Base-by-base conservation (phyloP, 345 rosid genomes). In the Crucihimalaya himalaica region DNA sequence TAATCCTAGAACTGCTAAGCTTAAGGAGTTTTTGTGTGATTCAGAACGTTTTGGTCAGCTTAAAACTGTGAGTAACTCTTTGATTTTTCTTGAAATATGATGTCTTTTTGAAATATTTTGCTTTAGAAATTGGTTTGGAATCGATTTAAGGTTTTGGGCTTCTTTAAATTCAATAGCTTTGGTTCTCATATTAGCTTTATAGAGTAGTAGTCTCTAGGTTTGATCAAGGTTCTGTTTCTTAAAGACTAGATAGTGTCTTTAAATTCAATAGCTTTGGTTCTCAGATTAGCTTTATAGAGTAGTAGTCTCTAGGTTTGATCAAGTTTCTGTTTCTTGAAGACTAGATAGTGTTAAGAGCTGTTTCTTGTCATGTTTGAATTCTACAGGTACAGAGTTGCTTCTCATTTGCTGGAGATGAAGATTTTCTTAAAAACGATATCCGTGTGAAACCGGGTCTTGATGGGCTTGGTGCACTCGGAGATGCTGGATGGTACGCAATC, bases 381-480 rank as follows among this genome's bases (percentile, higher is more conserved):
- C 66, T 70, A 70, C 85, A 94, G 96, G 75, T 91, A 4, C 86
- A 89, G 35, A 84, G 86, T 73, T 81, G 83, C 71, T 89, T 89
- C 69, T 63, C 96, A 27, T 86, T 84, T 63, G 79, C 77, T 50
- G 89, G 28, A 15, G 83, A 73, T 32, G 77, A 84, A 35, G 83
- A 88, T 43, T 94, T 91, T 68, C 86, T 94, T 29, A 83, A 83
- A 57, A 85, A 88, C 31, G 84, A 91, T 80, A 87, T 91, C 71
- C 95, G 96, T 35, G 97, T 91, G 45, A 91, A 91, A 78, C 93
- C 97, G 2, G 87, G 87, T 56, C 97, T 94, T 2, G 98, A 94
- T 37, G 84, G 84, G 57, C 97, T 87, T 8, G 98, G 98, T 23
- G 85, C 95, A 27, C 89, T 94, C 1, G 98, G 97, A n/a, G 97